Evolutionary conservation across 2,329 filamentous ascomycete species (phyloP), one percentile per base, ranked within the genome.

Genomic region (Alternaria gaisen): DNA sequence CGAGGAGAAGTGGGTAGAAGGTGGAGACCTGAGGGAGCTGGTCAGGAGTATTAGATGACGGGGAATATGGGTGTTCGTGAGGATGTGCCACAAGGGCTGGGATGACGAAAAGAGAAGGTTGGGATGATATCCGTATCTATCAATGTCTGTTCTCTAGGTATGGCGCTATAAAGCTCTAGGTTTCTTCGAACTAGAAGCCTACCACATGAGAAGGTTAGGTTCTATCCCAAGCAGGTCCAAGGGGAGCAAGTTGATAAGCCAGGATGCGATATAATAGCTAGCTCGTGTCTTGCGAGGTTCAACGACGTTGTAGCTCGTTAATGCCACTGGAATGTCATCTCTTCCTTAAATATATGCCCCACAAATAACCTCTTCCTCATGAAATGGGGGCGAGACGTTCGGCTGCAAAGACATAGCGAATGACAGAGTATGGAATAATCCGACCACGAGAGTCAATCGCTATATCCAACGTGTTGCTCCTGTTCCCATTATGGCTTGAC

Each of bases 1-100:
- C 7, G 80, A 80, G 36, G 81, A 81, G 68, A 81, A 80, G 48
- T 82, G 79, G 77, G 80, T 84, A 22, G 82, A 84, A 68, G 83
- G 83, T 18, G 83, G 82, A 1, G 83, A 84, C 68, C 65, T 84
- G 66, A 78, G 82, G 63, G 78, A 82, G 61, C 60, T 84, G 61
- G 82, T 84, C 9, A 78, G 81, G 64, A 83, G 77, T 65, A 83
- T 84, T 3, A 50, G 73, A 58, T 79, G 47, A 52, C 14, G 12
- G 32, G 14, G 1, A 6, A 36, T 36, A 12, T 14, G 32, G 12
- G 14, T 36, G 12, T 36, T 34, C 12, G 20, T 16, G 3, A 56
- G 34, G 12, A 26, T 20, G 20, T 2, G 14, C 20, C n/a, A 20
- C n/a, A 20, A 7, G 11, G 10, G 22, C 12, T 41, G 10, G 3